phyloP scores from a whole-genome alignment of 2,329 filamentous ascomycete genomes.

The Calcarisporium arbuscula region DNA sequence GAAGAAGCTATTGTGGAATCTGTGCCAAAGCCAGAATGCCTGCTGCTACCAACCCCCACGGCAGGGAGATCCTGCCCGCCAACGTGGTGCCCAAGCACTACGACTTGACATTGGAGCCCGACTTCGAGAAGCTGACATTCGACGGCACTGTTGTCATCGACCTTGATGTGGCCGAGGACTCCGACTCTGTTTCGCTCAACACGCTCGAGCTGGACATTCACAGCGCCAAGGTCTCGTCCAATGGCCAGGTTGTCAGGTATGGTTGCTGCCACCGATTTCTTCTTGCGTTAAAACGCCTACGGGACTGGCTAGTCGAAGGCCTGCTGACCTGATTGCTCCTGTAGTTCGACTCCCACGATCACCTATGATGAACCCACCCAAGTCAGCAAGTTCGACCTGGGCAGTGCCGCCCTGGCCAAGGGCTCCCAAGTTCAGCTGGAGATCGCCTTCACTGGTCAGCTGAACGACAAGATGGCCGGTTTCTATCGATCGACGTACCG shows the following conservation, averaged over 20 bases:
- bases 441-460: slow-evolving; percentile 61
- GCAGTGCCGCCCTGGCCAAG: slow-evolving; percentile 54
- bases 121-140: slow-evolving; percentile 83
- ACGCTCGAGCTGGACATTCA: slow-evolving; percentile 80
- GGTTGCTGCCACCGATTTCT: slow-evolving; percentile 7
- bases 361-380: slow-evolving; percentile 74
- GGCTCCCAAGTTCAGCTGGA: slow-evolving; percentile 65
- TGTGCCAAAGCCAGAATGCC: too few relatives aligned
- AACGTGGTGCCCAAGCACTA: slow-evolving; percentile 93
- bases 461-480: slow-evolving; percentile 95
- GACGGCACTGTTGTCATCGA: slow-evolving; percentile 80
- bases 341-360: slow-evolving; percentile 35
- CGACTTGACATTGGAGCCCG: slow-evolving; percentile 82
- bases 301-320: too few relatives aligned
- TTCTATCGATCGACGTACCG: slow-evolving; percentile 97
- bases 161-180: slow-evolving; percentile 78
- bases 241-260: slow-evolving; percentile 46
- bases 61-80: slow-evolving; percentile 77
- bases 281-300: slow-evolving; percentile 2
- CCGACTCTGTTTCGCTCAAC: slow-evolving; percentile 80
- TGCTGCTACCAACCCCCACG: slow-evolving; percentile 15
- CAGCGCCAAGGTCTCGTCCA: slow-evolving; percentile 41
- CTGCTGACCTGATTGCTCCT: background rate
- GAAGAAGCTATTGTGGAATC: too few relatives aligned
- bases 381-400: slow-evolving; percentile 74